Percentiles rank a stretch among this genome's conserved stretches.
Evolutionary conservation across 306 rosid species (phyloP).

Genomic region (Sphenostylis stenocarpa): DNA sequence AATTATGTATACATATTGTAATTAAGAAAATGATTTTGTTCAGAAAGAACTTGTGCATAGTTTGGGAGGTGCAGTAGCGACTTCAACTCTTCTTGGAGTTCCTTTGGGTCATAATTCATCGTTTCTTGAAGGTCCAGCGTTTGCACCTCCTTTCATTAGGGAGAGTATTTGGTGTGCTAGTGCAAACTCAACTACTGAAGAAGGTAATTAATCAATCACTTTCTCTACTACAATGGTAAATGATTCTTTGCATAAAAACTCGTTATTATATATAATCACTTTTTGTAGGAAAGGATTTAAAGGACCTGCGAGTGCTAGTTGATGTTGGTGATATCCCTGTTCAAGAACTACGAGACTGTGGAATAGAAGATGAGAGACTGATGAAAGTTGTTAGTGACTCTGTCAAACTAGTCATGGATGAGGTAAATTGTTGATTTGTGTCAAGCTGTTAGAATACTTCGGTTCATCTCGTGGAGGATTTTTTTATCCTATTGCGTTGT

Average conservation of each 20-base stretch:
- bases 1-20: not conserved
- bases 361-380: constrained; percentile 62
- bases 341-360: constrained; percentile 72
- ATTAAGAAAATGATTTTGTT: not conserved
- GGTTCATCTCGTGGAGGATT: too few relatives aligned
- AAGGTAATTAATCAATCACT: constrained; percentile 63
- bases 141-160: constrained; percentile 93
- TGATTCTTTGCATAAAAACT: too few relatives aligned
- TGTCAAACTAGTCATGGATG: constrained; percentile 91
- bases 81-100: constrained; percentile 85
- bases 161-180: constrained; percentile 99
- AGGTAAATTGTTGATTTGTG: constrained; percentile 49
- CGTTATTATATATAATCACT: not conserved
- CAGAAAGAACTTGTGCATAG: constrained; percentile 94
- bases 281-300: constrained; percentile 70
- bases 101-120: constrained; percentile 97
- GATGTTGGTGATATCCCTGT: constrained; percentile 97
- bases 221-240: too few relatives aligned
- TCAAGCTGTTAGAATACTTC: not conserved
- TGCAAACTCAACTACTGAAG: constrained; percentile 93
- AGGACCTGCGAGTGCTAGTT: constrained; percentile 77
- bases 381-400: constrained; percentile 88
- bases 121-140: constrained; percentile 96
- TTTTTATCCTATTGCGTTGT: too few relatives aligned
- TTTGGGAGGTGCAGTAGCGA: constrained; percentile 75